These are phyloP conservation scores for Narthecium ossifragum DNA, from an alignment of 106 monocot species.

Conservation along the genomic window DNA sequence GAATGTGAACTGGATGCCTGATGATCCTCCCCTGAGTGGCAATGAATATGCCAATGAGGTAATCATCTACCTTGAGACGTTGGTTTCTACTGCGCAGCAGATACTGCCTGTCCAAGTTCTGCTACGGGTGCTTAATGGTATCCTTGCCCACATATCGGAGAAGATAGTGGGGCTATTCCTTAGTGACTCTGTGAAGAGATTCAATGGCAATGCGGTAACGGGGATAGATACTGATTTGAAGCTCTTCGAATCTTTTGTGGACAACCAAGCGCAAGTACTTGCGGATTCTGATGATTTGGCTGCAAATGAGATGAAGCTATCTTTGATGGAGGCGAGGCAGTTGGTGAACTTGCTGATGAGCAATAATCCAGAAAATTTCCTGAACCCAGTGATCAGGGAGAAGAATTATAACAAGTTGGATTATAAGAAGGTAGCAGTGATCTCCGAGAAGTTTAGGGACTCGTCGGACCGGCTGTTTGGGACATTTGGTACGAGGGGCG, in stretches of 20 bases:
- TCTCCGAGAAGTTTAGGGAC: slow-evolving; percentile 93
- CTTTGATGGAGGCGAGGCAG: slow-evolving; percentile 80
- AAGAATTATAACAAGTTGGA: slow-evolving; percentile 88
- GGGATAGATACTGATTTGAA: slow-evolving; percentile 77
- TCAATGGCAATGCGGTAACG: slow-evolving; percentile 68
- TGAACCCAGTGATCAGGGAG: slow-evolving; percentile 90
- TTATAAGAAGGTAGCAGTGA: slow-evolving; percentile 68
- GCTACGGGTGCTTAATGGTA: slow-evolving; percentile 48
- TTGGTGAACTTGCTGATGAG: slow-evolving; percentile 83
- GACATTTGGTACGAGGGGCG: slow-evolving; percentile 70
- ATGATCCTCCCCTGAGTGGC: slow-evolving; percentile 50
- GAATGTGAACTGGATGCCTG: slow-evolving; percentile 73
- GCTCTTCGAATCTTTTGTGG: slow-evolving; percentile 80
- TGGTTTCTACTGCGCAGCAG: slow-evolving; percentile 76
- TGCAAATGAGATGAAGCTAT: slow-evolving; percentile 46
- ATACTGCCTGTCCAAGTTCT: slow-evolving; percentile 65
- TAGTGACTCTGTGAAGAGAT: slow-evolving; percentile 72
- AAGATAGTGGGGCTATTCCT: slow-evolving; percentile 78
- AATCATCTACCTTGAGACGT: slow-evolving; percentile 80
- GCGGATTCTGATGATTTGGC: slow-evolving; percentile 35
- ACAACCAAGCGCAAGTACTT: slow-evolving; percentile 44
- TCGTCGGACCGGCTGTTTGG: slow-evolving; percentile 81
- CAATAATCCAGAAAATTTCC: slow-evolving; percentile 79
- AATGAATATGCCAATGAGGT: slow-evolving; percentile 95
- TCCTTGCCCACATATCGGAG: slow-evolving; percentile 69